phyloP scores from a whole-genome alignment of 2,329 filamentous ascomycete genomes.

The Phyllosticta citribraziliensis region DNA sequence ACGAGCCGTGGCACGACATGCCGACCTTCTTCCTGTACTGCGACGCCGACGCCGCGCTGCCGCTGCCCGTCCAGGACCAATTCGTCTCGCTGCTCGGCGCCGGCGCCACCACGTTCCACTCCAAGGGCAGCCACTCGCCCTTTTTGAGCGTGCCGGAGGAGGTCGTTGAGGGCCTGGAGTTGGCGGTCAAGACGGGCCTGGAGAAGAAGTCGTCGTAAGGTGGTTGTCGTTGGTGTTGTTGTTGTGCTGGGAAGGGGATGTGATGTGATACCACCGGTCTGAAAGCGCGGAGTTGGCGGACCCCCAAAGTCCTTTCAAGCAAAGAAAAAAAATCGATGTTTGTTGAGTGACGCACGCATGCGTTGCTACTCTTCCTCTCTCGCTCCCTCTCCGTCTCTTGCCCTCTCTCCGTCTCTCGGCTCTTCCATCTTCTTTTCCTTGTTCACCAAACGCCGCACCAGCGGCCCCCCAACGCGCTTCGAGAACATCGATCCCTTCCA shows the following conservation, averaged over 20 bases:
- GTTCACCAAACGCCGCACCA: too few relatives aligned
- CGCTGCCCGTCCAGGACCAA: slow-evolving; percentile 21
- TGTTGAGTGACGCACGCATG: too few relatives aligned
- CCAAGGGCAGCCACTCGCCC: slow-evolving; percentile 28
- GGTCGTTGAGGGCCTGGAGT: slow-evolving; percentile 18
- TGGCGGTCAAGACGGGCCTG: slow-evolving; percentile 1
- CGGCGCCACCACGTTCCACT: neutral
- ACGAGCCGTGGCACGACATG: slow-evolving; percentile 27
- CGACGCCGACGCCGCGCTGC: slow-evolving; percentile 27
- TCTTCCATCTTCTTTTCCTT: too few relatives aligned
- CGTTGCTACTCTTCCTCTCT: too few relatives aligned
- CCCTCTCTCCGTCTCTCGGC: too few relatives aligned
- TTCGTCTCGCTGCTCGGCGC: slow-evolving; percentile 21
- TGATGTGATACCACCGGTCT: neutral
- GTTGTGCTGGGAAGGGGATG: neutral
- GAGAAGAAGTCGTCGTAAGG: neutral
- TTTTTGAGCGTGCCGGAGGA: slow-evolving; percentile 31
- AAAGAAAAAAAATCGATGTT: too few relatives aligned
- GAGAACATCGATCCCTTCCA: too few relatives aligned
- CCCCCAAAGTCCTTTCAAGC: too few relatives aligned
- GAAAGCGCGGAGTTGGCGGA: too few relatives aligned
- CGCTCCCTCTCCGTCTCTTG: too few relatives aligned
- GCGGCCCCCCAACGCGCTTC: too few relatives aligned
- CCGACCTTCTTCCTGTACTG: slow-evolving; percentile 28
- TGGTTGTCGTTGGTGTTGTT: neutral